Percentiles rank a stretch among this genome's conserved stretches.
Evolutionary conservation across 148 eudicot species (phyloP).

Genomic region (Nepenthes mirabilis): DNA sequence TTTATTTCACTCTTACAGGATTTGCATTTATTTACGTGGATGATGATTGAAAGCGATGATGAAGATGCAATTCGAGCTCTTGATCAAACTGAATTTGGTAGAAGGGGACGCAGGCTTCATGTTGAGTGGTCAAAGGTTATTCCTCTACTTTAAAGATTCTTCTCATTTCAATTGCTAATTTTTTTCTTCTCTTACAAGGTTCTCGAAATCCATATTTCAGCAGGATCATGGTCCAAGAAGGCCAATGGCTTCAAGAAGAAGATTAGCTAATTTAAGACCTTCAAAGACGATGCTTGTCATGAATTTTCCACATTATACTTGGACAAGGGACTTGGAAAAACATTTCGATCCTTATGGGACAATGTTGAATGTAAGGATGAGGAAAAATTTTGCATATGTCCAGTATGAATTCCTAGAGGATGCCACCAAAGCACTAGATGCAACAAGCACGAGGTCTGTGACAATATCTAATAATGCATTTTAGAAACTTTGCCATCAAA

Average conservation of each 20-base stretch:
- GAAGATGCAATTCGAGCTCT: conserved; percentile 82
- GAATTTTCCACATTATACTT: conserved; percentile 56
- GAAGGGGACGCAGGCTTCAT: conserved; percentile 83
- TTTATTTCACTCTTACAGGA: conserved; percentile 23
- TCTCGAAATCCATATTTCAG: conserved; percentile 6
- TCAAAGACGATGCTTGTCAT: conserved; percentile 54
- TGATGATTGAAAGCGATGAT: conserved; percentile 93
- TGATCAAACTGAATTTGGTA: conserved; percentile 71
- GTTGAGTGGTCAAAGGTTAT: conserved; percentile 94
- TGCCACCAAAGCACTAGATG: conserved; percentile 78
- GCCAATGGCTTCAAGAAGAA: conserved; percentile 9
- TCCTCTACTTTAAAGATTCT: not conserved
- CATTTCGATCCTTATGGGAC: conserved; percentile 80
- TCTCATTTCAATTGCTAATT: not conserved
- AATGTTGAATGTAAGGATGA: conserved; percentile 55
- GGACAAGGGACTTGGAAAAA: conserved; percentile 68
- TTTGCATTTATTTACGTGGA: conserved; percentile 62
- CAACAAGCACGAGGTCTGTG: conserved; percentile 63
- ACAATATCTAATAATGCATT: not conserved
- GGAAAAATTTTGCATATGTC: conserved; percentile 75
- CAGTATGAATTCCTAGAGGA: conserved; percentile 74
- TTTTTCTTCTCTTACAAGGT: conserved; percentile 1
- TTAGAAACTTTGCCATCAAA: not conserved
- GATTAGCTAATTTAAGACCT: conserved; percentile 20
- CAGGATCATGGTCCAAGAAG: conserved; percentile 23